Percentiles rank a stretch among this genome's conserved stretches.
Evolutionary conservation across 2,329 filamentous ascomycete genomes (phyloP).

Genomic region (Colletotrichum limetticola): DNA sequence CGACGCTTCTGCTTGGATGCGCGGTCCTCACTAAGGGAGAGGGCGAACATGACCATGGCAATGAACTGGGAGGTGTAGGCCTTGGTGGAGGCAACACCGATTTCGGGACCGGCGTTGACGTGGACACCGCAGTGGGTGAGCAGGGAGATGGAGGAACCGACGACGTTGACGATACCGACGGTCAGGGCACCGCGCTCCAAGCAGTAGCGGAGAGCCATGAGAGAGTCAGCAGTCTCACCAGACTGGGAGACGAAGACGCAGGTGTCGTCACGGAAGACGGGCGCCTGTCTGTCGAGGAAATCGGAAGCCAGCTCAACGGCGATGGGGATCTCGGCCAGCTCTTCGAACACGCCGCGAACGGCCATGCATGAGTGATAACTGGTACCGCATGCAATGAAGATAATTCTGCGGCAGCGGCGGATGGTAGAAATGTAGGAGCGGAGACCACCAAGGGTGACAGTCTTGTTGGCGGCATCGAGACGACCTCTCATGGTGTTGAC

Average conservation of each 20-base stretch:
- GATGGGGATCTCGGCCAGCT: conserved; percentile 97
- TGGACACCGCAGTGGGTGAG: conserved; percentile 99
- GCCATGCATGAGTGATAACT: conserved; percentile 99
- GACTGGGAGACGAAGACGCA: conserved; percentile 99
- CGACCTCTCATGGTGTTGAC: conserved; percentile 99
- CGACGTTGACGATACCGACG: conserved; percentile 98
- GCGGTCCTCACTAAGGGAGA: conserved; percentile 95
- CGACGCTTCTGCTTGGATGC: conserved; percentile 92
- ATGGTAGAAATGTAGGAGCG: conserved; percentile 97
- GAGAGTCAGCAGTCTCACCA: conserved; percentile 96
- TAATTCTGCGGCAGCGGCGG: conserved; percentile 94
- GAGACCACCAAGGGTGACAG: conserved; percentile 93
- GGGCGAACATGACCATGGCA: conserved; percentile 99
- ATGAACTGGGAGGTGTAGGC: conserved; percentile 99
- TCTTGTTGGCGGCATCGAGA: conserved; percentile 92
- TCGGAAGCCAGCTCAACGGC: conserved; percentile 96
- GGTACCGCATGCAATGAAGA: conserved; percentile 98
- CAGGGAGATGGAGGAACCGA: conserved; percentile 97
- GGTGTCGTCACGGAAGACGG: conserved; percentile 99
- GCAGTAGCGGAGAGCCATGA: conserved; percentile 97
- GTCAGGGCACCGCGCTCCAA: conserved; percentile 96
- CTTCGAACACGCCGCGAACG: conserved; percentile 96
- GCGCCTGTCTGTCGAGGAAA: conserved; percentile 95
- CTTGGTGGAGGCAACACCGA: conserved; percentile 99
- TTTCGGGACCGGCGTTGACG: conserved; percentile 98